Percentiles rank a stretch among this genome's conserved stretches.
These are phyloP conservation scores for Pisolithus thermaeus DNA, from an alignment of 1,284 basidiomycete species.

Conservation along the genomic window DNA sequence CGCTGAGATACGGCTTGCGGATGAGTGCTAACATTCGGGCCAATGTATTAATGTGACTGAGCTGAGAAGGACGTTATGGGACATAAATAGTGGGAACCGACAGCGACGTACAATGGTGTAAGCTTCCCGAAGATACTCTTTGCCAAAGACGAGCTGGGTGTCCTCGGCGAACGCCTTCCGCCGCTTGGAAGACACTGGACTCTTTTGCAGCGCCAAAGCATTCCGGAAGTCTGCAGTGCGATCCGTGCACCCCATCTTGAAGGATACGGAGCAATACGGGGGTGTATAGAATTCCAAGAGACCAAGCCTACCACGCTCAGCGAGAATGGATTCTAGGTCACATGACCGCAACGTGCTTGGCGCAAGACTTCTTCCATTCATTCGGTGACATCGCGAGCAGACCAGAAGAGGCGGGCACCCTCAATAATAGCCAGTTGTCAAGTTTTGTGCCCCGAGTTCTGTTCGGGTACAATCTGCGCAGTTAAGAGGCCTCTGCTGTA, in stretches of 20 bases:
- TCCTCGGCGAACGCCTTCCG: conserved; percentile 38
- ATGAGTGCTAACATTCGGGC: conserved; percentile 64
- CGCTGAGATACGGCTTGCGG: conserved; percentile 74
- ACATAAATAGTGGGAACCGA: background rate
- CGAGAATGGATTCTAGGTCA: too few relatives aligned
- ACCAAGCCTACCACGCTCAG: background rate
- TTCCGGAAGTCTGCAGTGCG: conserved; percentile 58
- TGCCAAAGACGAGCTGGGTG: conserved; percentile 43
- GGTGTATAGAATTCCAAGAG: background rate
- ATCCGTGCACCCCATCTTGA: conserved; percentile 44
- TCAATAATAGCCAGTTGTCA: too few relatives aligned
- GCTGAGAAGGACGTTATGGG: conserved; percentile 32
- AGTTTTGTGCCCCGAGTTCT: too few relatives aligned
- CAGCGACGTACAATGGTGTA: conserved; percentile 58
- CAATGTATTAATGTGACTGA: conserved; percentile 68
- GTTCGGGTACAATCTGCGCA: too few relatives aligned
- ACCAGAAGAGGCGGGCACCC: too few relatives aligned
- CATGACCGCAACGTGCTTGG: too few relatives aligned
- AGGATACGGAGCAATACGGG: background rate
- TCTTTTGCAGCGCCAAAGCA: conserved; percentile 43
- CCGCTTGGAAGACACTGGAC: conserved; percentile 40
- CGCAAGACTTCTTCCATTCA: too few relatives aligned
- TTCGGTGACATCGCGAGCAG: too few relatives aligned
- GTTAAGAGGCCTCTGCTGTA: too few relatives aligned
- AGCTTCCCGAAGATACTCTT: conserved; percentile 67